Conservation (phyloP, 371 early-diverging fungal species). For the Nematocida parisii region DNA sequence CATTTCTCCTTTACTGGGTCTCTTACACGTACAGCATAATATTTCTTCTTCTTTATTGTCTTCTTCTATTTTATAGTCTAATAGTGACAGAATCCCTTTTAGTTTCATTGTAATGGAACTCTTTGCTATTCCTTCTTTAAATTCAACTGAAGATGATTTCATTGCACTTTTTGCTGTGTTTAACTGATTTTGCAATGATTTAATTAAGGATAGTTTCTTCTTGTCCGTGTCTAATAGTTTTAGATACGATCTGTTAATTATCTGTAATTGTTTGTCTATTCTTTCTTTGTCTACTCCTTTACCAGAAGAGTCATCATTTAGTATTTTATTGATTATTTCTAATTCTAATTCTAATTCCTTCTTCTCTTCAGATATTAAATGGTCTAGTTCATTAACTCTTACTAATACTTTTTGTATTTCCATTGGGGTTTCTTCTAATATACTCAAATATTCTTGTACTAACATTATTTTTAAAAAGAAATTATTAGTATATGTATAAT, state of each 20-base stretch:
- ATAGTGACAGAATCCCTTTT: slow-evolving; percentile 5
- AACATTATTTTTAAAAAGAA: slow-evolving; percentile 45
- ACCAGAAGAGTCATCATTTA: background rate
- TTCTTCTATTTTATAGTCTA: slow-evolving; percentile 27
- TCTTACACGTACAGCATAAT: slow-evolving; percentile 67
- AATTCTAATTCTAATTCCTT: slow-evolving; percentile 33
- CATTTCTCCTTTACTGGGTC: slow-evolving; percentile 68
- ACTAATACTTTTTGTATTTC: slow-evolving; percentile 1
- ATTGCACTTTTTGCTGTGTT: background rate
- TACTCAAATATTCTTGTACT: slow-evolving; percentile 40
- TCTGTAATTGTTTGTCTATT: slow-evolving; percentile 28
- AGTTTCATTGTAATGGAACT: slow-evolving; percentile 18
- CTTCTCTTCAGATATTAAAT: slow-evolving; percentile 12
- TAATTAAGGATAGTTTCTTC: slow-evolving; percentile 26
- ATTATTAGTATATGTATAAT: background rate
- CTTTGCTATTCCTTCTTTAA: slow-evolving; percentile 41
- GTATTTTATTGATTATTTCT: background rate
- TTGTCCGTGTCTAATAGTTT: slow-evolving; percentile 40
- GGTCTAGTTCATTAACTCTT: slow-evolving; percentile 11
- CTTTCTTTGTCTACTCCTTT: background rate
- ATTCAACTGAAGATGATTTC: slow-evolving; percentile 37
- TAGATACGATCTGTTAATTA: slow-evolving; percentile 41
- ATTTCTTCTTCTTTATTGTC: slow-evolving; percentile 36
- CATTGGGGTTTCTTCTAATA: slow-evolving; percentile 32
- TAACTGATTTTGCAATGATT: slow-evolving; percentile 15